These are phyloP conservation scores for Brassica napus DNA, from an alignment of 345 rosid genomes.

Conservation along the genomic window Da-Ae NC_063437.1:7106001-7106500, in stretches of 20 bases:
- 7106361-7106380: constrained; percentile 72
- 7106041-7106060: constrained; percentile 70
- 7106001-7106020: constrained; percentile 67
- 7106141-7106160: constrained; percentile 52
- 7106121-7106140: constrained; percentile 65
- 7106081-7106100: constrained; percentile 60
- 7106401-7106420: constrained; percentile 71
- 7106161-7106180: constrained; percentile 68
- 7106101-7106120: constrained; percentile 66
- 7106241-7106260: constrained; percentile 68
- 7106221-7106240: constrained; percentile 86
- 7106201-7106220: constrained; percentile 66
- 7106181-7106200: constrained; percentile 33
- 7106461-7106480: constrained; percentile 27
- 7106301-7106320: constrained; percentile 54
- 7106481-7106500: constrained; percentile 16
- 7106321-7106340: constrained; percentile 71
- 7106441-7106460: constrained; percentile 39
- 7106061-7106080: constrained; percentile 79
- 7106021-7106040: constrained; percentile 98
- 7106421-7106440: constrained; percentile 60
- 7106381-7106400: constrained; percentile 75
- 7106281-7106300: constrained; percentile 63
- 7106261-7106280: constrained; percentile 75
- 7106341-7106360: constrained; percentile 71